Evolutionary conservation across 208 protist genomes (phyloP), one percentile per base, ranked within the genome.

Genomic region (Acanthamoeba sp.): DNA sequence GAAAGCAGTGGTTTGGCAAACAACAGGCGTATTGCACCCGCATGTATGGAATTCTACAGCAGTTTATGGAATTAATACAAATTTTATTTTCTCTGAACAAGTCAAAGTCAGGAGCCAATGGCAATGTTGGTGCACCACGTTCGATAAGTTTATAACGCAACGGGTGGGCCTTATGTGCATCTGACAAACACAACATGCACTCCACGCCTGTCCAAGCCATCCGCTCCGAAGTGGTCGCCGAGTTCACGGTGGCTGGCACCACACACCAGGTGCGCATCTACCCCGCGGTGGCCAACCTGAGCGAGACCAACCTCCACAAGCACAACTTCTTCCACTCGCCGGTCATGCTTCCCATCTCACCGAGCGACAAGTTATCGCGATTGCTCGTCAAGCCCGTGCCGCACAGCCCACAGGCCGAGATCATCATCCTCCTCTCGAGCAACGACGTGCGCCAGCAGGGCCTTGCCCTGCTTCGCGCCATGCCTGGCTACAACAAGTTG

Each of bases 271-370:
- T 69, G 59, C 16, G 59, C 24, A 32, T 69, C 24, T 69, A 69
- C 59, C 59, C 59, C 59, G 59, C 59, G 6, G 59, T 69, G 59
- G 16, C 59, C 59, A 69, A 69, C 59, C 59, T 69, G 24, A 69
- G 59, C 59, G 59, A 69, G 59, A 69, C 6, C 59, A 27, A 69
- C 22, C 9, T 29, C 14, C 9, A 69, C 59, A 32, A 22, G n/a
- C 59, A 69, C 59, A 69, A 69, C 24, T 69, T 69, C 59, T 69
- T 69, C n/a, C 59, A 69, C 59, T 69, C 59, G 59, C 59, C 59
- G 59, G 59, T 55, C 59, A 69, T 69, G 16, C 16, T 32, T 69
- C 24, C 59, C 59, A 69, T 32, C n/a, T 69, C 59, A 69, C 22
- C 16, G 6, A 22, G n/a, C 6, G 59, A 22, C 59, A 69, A 69